Conservation (phyloP, 2,329 filamentous ascomycete genomes). For the Westerdykella sp. region DNA sequence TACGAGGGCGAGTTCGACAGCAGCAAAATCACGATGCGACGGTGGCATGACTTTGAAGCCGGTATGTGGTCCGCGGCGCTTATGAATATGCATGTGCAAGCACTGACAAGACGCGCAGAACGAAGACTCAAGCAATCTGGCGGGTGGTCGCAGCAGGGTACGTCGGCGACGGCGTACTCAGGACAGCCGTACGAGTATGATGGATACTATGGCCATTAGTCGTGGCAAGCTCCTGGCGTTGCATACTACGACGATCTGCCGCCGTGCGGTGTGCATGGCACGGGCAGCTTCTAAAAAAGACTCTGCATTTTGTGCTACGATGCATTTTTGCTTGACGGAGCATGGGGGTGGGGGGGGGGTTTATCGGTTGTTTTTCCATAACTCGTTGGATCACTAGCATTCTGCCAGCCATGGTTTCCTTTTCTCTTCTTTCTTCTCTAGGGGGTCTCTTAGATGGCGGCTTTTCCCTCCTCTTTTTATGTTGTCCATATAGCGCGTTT, state of each 20-base stretch:
- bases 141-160: slow-evolving; percentile 34
- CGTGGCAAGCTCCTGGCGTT: slow-evolving; percentile 16
- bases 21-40: slow-evolving; percentile 97
- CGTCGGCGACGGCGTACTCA: slow-evolving; percentile 26
- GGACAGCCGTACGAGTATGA: slow-evolving; percentile 36
- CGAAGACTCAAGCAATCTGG: slow-evolving; percentile 38
- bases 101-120: slow-evolving; percentile 34
- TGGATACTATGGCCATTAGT: slow-evolving; percentile 35
- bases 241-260: slow-evolving; percentile 16
- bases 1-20: slow-evolving; percentile 96
- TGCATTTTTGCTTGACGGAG: not conserved
- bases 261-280: slow-evolving; percentile 10
- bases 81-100: slow-evolving; percentile 7
- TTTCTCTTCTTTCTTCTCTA: too few relatives aligned
- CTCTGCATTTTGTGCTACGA: slow-evolving; percentile 19
- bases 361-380: not conserved
- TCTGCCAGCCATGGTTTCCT: too few relatives aligned
- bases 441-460: too few relatives aligned
- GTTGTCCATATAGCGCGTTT: too few relatives aligned
- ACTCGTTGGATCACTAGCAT: too few relatives aligned
- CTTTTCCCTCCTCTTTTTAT: too few relatives aligned
- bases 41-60: slow-evolving; percentile 93
- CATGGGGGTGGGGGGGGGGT: not conserved
- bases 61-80: slow-evolving; percentile 41
- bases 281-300: slow-evolving; percentile 13